These are phyloP conservation scores for Triangularia verruculosa DNA, from an alignment of 2,329 filamentous ascomycete species.

Conservation along the genomic window DNA sequence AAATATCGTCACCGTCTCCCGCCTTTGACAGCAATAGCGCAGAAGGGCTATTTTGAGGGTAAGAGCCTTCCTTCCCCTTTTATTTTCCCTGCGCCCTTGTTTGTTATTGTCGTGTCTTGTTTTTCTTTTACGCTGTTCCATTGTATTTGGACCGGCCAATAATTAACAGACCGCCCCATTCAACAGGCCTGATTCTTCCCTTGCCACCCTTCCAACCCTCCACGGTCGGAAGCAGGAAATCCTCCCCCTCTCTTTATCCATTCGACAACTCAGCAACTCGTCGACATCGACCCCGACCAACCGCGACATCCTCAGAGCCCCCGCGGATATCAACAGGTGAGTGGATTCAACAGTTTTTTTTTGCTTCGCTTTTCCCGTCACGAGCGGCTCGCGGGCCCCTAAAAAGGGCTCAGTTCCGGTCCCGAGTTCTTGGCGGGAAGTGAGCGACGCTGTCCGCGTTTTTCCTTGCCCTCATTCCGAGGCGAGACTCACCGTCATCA, in stretches of 20 bases:
- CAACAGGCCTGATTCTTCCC: constrained; percentile 7
- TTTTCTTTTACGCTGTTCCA: not conserved
- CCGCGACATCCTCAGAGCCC: not conserved
- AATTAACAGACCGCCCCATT: constrained; percentile 11
- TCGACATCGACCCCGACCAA: not conserved
- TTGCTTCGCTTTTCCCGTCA: not conserved
- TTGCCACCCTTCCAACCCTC: constrained; percentile 12
- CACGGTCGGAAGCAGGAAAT: constrained; percentile 15
- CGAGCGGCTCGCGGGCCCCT: not conserved
- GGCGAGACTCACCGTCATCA: constrained; percentile 14
- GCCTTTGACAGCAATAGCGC: constrained; percentile 17
- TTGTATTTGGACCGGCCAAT: too few relatives aligned
- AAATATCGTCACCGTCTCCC: constrained; percentile 14
- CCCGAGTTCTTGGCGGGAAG: constrained; percentile 12
- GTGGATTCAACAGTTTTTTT: not conserved
- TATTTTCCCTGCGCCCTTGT: too few relatives aligned
- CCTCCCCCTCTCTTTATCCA: constrained; percentile 7
- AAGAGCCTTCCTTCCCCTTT: constrained; percentile 10
- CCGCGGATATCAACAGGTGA: not conserved
- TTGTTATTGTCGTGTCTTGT: constrained; percentile 1
- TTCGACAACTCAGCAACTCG: not conserved
- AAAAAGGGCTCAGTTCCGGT: constrained; percentile 13
- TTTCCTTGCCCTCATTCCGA: constrained; percentile 6
- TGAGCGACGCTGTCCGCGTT: not conserved
- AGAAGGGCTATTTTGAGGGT: constrained; percentile 17